Base-by-base conservation (phyloP, 177 flowering plant genomes). In the Telopea speciosissima region DNA sequence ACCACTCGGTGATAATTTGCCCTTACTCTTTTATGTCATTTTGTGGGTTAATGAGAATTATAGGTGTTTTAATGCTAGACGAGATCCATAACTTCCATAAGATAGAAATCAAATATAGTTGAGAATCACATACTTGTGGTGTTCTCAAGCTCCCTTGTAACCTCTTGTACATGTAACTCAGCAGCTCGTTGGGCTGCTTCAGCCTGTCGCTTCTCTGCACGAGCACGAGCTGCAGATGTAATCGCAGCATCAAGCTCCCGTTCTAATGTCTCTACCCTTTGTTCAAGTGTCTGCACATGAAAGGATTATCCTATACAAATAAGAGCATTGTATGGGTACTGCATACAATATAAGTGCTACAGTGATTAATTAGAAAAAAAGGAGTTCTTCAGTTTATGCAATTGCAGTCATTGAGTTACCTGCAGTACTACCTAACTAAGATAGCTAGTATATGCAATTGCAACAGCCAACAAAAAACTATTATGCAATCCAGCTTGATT, bases 211-310 rank as follows among this genome's bases (percentile, higher is more conserved):
- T 92, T 94, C 65, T 90, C 98, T 44, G 90, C 76, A 58, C 97
- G 95, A 77, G 95, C 97, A 79, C 74, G 97, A 52, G 98, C 99
- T 70, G 97, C 87, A 66, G 93, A 92, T 67, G 96, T 84, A 28
- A 95, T 92, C 31, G 99, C 90, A 69, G 95, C 88, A 86, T 94
- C 97, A 44, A 92, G 91, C 75, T 92, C 95, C 63, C 92, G 82
- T 77, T 94, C 98, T 79, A 92, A 79, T 28, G 88, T 85, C 77
- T 87, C 92, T 1, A 94, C 97, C 75, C 98, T 85, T 76, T 89
- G 90, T 75, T 92, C 95, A 82, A 94, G 98, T 73, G 88, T 90
- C 98, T 92, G 82, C 67, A 79, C 26, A 25, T 25, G 66, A 49
- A 56, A 73, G 45, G 1, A 28, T 28, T 28, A 21, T 28, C 74